Conservation (phyloP, 2,329 filamentous ascomycete genomes). For the Cladophialophora chaetospira region DNA sequence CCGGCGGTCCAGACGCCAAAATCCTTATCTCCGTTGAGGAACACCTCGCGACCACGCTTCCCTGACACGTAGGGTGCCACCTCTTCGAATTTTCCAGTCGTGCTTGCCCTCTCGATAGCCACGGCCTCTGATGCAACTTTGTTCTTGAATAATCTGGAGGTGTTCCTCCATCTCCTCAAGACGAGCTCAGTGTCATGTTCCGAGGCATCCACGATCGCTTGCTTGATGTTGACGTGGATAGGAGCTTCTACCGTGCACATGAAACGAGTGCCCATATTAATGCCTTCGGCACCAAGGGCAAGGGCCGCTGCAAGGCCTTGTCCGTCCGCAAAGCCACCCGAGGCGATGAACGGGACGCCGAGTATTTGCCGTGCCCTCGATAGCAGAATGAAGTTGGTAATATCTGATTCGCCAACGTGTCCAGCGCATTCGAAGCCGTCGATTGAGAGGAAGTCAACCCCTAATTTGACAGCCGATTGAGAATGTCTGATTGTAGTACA, state of each 20-base stretch:
- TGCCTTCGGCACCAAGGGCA: slow-evolving; percentile 83
- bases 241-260: slow-evolving; percentile 95
- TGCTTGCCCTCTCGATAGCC: slow-evolving; percentile 80
- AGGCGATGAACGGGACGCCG: slow-evolving; percentile 88
- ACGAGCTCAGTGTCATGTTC: slow-evolving; percentile 92
- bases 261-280: slow-evolving; percentile 99
- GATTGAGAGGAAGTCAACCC: slow-evolving; percentile 94
- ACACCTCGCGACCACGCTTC: slow-evolving; percentile 87
- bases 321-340: slow-evolving; percentile 92
- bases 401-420: slow-evolving; percentile 57
- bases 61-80: slow-evolving; percentile 86
- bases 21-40: slow-evolving; percentile 86
- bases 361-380: slow-evolving; percentile 81
- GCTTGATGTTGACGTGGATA: slow-evolving; percentile 90
- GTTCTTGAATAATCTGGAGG: slow-evolving; percentile 83
- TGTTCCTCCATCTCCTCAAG: slow-evolving; percentile 90
- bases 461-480: slow-evolving; percentile 85
- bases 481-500: slow-evolving; percentile 96
- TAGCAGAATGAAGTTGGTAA: slow-evolving; percentile 66
- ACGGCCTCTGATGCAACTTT: slow-evolving; percentile 79
- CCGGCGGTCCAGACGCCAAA: slow-evolving; percentile 96
- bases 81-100: slow-evolving; percentile 84
- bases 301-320: slow-evolving; percentile 89
- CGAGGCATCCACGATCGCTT: slow-evolving; percentile 81
- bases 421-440: slow-evolving; percentile 97